Conservation (phyloP, 179 eudicot species). For the Spinacia oleracea region DNA sequence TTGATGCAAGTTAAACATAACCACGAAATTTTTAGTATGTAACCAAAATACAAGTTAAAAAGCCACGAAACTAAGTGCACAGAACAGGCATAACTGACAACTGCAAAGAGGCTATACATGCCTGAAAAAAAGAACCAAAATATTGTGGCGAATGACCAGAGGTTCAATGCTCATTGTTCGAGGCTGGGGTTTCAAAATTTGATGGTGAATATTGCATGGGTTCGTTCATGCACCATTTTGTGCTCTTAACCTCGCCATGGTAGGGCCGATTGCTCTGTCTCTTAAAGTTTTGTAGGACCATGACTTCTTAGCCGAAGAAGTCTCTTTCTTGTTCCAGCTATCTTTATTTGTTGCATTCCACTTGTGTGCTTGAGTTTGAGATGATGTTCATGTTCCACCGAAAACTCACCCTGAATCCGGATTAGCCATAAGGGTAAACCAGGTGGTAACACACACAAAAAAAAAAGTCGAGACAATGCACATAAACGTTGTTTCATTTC, state of each 20-base stretch:
- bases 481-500: not conserved
- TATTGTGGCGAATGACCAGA: not conserved
- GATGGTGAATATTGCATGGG: not conserved
- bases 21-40: conserved; percentile 3
- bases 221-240: conserved; percentile 43
- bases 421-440: too few relatives aligned
- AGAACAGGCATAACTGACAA: not conserved
- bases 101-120: conserved; percentile 17
- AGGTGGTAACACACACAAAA: too few relatives aligned
- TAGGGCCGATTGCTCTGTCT: conserved; percentile 66
- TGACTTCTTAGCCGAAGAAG: conserved; percentile 36
- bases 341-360: too few relatives aligned
- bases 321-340: conserved; percentile 47
- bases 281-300: conserved; percentile 71
- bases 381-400: too few relatives aligned
- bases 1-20: conserved; percentile 3
- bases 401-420: too few relatives aligned
- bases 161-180: not conserved
- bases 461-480: too few relatives aligned
- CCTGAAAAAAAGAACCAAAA: not conserved
- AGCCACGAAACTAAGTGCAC: too few relatives aligned
- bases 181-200: conserved; percentile 1
- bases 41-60: too few relatives aligned
- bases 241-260: conserved; percentile 69
- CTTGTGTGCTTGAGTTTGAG: too few relatives aligned